A percentile compares a stretch with the other conserved stretches of the same genome.
phyloP scores from a whole-genome alignment of 306 rosid species.

The Trifolium subterraneum region DNA sequence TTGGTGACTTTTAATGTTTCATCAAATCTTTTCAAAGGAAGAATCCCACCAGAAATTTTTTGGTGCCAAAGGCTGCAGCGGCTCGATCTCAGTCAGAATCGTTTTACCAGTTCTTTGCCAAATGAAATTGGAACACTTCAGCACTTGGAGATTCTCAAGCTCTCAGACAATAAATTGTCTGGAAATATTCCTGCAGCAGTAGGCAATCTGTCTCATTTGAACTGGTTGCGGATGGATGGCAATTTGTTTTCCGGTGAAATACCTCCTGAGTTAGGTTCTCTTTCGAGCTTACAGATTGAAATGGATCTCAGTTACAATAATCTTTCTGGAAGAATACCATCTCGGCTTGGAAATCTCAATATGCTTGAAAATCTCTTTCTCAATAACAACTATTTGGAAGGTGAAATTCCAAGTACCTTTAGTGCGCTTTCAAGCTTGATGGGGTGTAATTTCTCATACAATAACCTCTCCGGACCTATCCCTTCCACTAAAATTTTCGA shows the following conservation, averaged over 20 bases:
- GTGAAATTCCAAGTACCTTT: slow-evolving; percentile 80
- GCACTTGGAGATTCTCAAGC: slow-evolving; percentile 83
- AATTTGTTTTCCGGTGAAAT: slow-evolving; percentile 78
- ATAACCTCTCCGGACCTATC: slow-evolving; percentile 80
- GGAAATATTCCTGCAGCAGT: slow-evolving; percentile 72
- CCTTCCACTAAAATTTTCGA: slow-evolving; percentile 71
- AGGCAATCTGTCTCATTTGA: slow-evolving; percentile 78
- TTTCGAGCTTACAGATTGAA: slow-evolving; percentile 85
- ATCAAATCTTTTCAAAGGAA: slow-evolving; percentile 68
- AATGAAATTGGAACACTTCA: slow-evolving; percentile 76
- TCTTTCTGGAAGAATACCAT: slow-evolving; percentile 74
- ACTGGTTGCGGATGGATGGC: slow-evolving; percentile 82
- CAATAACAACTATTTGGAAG: slow-evolving; percentile 85
- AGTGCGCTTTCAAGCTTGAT: slow-evolving; percentile 74
- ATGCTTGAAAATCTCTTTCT: slow-evolving; percentile 73
- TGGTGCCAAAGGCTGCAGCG: slow-evolving; percentile 83
- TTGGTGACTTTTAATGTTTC: slow-evolving; percentile 89
- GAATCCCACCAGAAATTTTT: slow-evolving; percentile 67
- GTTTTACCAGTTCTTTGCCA: slow-evolving; percentile 67
- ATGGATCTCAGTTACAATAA: slow-evolving; percentile 89
- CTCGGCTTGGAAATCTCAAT: slow-evolving; percentile 71
- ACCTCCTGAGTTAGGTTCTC: slow-evolving; percentile 78
- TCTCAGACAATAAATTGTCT: slow-evolving; percentile 72
- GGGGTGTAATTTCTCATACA: slow-evolving; percentile 91
- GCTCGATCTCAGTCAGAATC: slow-evolving; percentile 82